Evolutionary conservation across 2,329 filamentous ascomycete species (phyloP).

Genomic region (Aspergillus neotritici): DNA sequence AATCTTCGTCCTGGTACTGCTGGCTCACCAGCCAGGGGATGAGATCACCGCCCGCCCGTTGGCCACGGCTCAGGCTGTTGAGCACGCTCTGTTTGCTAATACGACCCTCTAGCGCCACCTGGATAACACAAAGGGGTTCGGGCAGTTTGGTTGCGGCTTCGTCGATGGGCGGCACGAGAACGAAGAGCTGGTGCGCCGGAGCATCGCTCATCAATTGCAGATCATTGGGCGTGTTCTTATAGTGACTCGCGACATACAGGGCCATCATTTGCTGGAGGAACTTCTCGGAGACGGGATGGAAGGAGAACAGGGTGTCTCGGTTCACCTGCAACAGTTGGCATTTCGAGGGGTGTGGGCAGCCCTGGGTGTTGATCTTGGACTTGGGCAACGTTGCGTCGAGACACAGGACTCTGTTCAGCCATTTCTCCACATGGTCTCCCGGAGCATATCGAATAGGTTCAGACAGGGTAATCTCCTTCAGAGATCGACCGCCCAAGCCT

Average conservation of each 20-base stretch:
- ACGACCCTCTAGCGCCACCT: conserved; percentile 87
- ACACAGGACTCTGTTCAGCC: conserved; percentile 90
- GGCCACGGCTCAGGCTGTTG: conserved; percentile 80
- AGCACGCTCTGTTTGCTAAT: conserved; percentile 92
- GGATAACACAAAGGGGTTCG: conserved; percentile 89
- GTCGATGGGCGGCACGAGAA: conserved; percentile 78
- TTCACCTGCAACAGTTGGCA: conserved; percentile 94
- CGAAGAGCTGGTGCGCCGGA: conserved; percentile 91
- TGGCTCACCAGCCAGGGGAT: conserved; percentile 98
- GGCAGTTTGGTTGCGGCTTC: conserved; percentile 74
- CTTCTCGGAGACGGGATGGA: conserved; percentile 92
- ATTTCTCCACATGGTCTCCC: conserved; percentile 88
- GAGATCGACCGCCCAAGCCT: conserved; percentile 62
- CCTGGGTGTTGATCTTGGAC: conserved; percentile 64
- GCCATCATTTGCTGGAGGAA: conserved; percentile 98
- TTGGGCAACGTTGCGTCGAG: conserved; percentile 85
- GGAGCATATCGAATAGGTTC: conserved; percentile 93
- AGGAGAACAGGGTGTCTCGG: conserved; percentile 95
- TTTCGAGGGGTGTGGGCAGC: conserved; percentile 82
- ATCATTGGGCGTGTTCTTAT: conserved; percentile 97
- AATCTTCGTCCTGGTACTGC: conserved; percentile 96
- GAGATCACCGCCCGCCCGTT: conserved; percentile 82
- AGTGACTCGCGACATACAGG: conserved; percentile 92
- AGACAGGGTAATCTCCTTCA: conserved; percentile 85
- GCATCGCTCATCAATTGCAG: conserved; percentile 98